phyloP scores from a whole-genome alignment of 148 eudicot species.

The Polygonum maritimum region DNA sequence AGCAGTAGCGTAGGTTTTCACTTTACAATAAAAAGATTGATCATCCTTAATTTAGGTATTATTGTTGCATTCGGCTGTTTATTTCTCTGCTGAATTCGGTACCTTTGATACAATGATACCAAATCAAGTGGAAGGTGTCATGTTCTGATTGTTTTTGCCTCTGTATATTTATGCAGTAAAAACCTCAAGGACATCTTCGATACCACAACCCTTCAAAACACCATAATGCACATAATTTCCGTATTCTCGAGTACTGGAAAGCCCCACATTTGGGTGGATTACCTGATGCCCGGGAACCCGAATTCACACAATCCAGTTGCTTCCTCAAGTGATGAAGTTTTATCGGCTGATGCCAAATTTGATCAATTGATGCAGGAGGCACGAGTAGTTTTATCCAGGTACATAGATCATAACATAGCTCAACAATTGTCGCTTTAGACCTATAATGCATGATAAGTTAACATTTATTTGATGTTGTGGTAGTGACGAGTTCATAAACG shows the following conservation, averaged over 20 bases:
- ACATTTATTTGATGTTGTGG: slow-evolving; percentile 9
- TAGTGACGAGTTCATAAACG: slow-evolving; percentile 71
- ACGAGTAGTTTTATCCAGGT: slow-evolving; percentile 69
- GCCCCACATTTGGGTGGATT: slow-evolving; percentile 72
- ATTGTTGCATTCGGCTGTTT: background rate
- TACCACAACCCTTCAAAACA: slow-evolving; percentile 47
- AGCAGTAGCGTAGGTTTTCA: background rate
- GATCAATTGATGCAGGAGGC: slow-evolving; percentile 77
- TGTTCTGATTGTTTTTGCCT: background rate
- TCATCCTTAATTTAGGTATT: background rate
- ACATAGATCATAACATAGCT: background rate
- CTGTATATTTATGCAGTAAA: slow-evolving; percentile 46
- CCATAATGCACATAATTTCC: slow-evolving; percentile 59
- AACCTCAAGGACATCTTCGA: slow-evolving; percentile 67
- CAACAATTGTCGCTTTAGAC: no score
- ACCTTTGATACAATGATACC: background rate
- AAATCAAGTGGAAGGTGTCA: background rate
- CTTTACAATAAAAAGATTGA: background rate
- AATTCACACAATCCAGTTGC: slow-evolving; percentile 28
- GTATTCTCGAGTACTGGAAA: slow-evolving; percentile 67
- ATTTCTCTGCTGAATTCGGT: background rate
- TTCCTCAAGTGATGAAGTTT: slow-evolving; percentile 29
- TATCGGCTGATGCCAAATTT: slow-evolving; percentile 40
- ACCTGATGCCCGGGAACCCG: slow-evolving; percentile 68
- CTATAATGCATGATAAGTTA: no score